Conservation (phyloP, 768 basidiomycete genomes). For the Suillus paluster region DNA sequence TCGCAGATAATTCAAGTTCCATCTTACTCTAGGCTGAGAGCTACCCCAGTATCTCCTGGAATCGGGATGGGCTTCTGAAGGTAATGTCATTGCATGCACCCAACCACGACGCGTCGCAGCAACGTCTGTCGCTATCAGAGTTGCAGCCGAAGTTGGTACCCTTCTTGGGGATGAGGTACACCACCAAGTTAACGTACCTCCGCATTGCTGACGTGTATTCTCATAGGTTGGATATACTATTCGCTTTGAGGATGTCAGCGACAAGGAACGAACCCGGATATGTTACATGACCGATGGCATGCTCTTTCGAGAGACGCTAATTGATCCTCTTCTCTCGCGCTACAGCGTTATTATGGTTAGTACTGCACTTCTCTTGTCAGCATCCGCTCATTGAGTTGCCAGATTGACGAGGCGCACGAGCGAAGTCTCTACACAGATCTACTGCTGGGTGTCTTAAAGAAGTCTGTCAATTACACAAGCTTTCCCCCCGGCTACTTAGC, state of each 20-base stretch:
- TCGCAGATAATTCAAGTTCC: slow-evolving; percentile 1
- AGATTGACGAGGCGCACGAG: slow-evolving; percentile 99
- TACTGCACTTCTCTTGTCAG: slow-evolving; percentile 7
- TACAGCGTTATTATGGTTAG: slow-evolving; percentile 95
- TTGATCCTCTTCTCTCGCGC: slow-evolving; percentile 89
- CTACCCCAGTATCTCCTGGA: slow-evolving; percentile 94
- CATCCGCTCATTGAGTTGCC: slow-evolving; percentile 4
- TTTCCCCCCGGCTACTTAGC: slow-evolving; percentile 5
- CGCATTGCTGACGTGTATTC: slow-evolving; percentile 25
- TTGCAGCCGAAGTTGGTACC: slow-evolving; percentile 90
- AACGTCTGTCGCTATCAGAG: slow-evolving; percentile 89
- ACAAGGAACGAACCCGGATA: slow-evolving; percentile 84
- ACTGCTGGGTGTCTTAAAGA: slow-evolving; percentile 89
- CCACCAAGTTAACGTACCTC: neutral
- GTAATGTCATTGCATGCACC: slow-evolving; percentile 88
- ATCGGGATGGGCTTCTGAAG: slow-evolving; percentile 88
- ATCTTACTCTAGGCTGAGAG: slow-evolving; percentile 52
- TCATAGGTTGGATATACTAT: slow-evolving; percentile 94
- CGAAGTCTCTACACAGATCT: slow-evolving; percentile 95
- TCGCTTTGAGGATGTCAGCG: slow-evolving; percentile 92
- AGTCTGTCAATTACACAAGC: slow-evolving; percentile 56
- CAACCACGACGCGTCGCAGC: slow-evolving; percentile 94
- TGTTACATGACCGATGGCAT: slow-evolving; percentile 98
- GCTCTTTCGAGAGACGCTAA: slow-evolving; percentile 91
- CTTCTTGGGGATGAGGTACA: slow-evolving; percentile 85